These are phyloP conservation scores for Scheffersomyces parashehatae DNA, from an alignment of 1,139 yeast genomes.

Conservation along the genomic window DNA sequence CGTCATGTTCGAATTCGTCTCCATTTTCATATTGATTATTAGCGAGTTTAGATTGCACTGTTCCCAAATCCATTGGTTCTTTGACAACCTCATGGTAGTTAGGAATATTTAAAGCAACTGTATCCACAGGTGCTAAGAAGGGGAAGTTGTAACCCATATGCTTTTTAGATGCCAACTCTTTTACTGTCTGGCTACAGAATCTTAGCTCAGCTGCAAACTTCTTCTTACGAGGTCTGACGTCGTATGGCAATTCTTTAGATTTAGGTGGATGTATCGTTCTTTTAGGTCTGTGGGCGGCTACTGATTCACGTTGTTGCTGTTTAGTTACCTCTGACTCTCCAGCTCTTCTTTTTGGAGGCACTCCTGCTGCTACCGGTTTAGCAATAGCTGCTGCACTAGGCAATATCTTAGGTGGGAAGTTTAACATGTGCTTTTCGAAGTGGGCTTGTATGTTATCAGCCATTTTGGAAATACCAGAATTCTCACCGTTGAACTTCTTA, in stretches of 20 bases:
- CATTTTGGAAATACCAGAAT: conserved; percentile 85
- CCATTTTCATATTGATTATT: conserved; percentile 89
- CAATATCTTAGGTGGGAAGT: conserved; percentile 81
- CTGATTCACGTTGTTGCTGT: conserved; percentile 29
- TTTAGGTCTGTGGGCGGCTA: conserved; percentile 72
- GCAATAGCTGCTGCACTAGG: conserved; percentile 25
- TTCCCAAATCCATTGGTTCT: conserved; percentile 93
- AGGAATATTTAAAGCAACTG: conserved; percentile 91
- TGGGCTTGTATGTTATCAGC: conserved; percentile 86
- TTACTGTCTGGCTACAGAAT: conserved; percentile 79
- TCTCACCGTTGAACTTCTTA: conserved; percentile 79
- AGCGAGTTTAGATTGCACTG: conserved; percentile 75
- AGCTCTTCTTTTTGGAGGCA: conserved; percentile 54
- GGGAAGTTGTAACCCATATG: conserved; percentile 86
- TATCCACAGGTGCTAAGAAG: conserved; percentile 91
- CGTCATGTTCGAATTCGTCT: conserved; percentile 82
- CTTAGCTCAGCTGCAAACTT: conserved; percentile 88
- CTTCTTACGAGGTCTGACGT: conserved; percentile 86
- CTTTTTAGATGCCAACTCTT: conserved; percentile 81
- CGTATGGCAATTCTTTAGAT: conserved; percentile 90
- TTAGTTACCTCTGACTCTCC: conserved; percentile 45
- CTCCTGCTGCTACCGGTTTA: conserved; percentile 27
- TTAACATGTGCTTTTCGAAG: conserved; percentile 89
- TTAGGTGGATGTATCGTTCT: conserved; percentile 96
- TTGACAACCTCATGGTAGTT: conserved; percentile 82